phyloP scores from a whole-genome alignment of 73 alveolate genomes.

The Durusdinium trenchii region DNA sequence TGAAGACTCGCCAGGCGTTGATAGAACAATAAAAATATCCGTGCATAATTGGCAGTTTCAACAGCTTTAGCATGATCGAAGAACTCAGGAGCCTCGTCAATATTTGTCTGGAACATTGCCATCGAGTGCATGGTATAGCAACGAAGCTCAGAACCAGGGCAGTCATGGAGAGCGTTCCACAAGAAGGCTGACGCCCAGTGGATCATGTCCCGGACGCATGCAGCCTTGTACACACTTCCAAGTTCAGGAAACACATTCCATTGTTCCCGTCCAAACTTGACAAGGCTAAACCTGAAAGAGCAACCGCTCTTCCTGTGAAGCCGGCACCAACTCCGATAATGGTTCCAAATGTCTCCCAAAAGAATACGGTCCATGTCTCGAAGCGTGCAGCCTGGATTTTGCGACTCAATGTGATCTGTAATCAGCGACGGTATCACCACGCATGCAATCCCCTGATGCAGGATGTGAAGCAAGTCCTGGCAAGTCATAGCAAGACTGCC shows the following conservation, averaged over 20 bases:
- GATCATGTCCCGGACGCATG: not conserved
- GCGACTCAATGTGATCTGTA: not conserved
- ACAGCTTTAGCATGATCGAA: not conserved
- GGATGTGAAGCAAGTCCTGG: not conserved
- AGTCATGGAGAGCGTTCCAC: no score
- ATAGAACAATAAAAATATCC: not conserved
- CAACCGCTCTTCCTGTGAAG: not conserved
- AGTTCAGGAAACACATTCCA: not conserved
- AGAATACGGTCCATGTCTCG: not conserved
- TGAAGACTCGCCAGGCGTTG: not conserved
- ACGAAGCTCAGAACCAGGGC: not conserved
- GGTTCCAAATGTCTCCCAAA: not conserved
- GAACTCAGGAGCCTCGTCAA: not conserved
- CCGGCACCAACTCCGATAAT: not conserved
- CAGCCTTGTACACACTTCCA: not conserved
- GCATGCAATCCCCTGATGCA: not conserved
- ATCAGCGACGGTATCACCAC: not conserved
- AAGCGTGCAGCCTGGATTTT: not conserved
- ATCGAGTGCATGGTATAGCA: no score
- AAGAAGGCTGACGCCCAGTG: not conserved
- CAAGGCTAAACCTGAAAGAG: not conserved
- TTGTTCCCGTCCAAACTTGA: not conserved
- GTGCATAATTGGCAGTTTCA: not conserved
- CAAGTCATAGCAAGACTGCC: no score
- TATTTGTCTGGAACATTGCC: not conserved